These are phyloP conservation scores for Leccinum rimulosum DNA, from an alignment of 768 basidiomycete genomes.

Conservation along the genomic window DNA sequence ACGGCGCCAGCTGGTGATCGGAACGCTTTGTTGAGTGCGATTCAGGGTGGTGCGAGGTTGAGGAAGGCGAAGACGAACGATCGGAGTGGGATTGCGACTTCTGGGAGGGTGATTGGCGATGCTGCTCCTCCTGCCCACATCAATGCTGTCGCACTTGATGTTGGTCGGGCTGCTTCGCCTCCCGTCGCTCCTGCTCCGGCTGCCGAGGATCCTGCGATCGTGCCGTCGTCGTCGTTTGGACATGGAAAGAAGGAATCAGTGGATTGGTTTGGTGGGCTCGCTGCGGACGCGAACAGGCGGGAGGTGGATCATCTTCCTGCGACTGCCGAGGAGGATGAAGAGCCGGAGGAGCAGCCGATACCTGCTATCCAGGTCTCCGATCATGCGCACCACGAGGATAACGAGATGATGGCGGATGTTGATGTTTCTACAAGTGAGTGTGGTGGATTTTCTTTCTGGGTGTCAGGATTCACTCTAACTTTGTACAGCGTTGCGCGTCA, in stretches of 20 bases:
- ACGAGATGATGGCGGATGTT: conserved; percentile 68
- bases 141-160: conserved; percentile 38
- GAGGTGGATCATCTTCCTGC: conserved; percentile 44
- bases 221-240: conserved; percentile 20
- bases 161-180: conserved; percentile 31
- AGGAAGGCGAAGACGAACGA: conserved; percentile 81
- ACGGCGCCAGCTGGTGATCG: conserved; percentile 51
- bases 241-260: conserved; percentile 71
- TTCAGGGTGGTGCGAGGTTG: conserved; percentile 72
- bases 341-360: conserved; percentile 29
- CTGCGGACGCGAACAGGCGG: conserved; percentile 58
- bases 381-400: conserved; percentile 34
- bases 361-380: conserved; percentile 62
- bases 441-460: background rate
- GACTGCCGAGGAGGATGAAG: conserved; percentile 55
- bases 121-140: conserved; percentile 68
- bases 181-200: conserved; percentile 15
- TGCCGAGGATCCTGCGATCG: conserved; percentile 16
- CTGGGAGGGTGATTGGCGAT: conserved; percentile 81
- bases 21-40: conserved; percentile 70
- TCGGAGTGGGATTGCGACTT: conserved; percentile 64
- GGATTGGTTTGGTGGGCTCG: conserved; percentile 89
- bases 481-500: conserved; percentile 62
- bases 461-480: background rate
- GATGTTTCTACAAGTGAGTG: conserved; percentile 59